Evolutionary conservation across 768 basidiomycete genomes (phyloP), one percentile per base, ranked within the genome.

Genomic region (Gyrodon lividus): DNA sequence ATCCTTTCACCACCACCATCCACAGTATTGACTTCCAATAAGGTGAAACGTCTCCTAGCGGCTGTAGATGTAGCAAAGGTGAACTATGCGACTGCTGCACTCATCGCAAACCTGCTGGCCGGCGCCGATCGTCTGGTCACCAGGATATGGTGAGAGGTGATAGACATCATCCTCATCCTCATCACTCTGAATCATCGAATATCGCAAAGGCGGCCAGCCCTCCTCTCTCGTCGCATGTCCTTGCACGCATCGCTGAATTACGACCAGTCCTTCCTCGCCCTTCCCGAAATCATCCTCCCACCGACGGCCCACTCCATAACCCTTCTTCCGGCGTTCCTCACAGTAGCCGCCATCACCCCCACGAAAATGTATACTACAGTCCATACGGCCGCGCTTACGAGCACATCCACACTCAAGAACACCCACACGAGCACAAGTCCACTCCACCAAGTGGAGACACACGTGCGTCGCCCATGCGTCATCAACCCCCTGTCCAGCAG

Each of bases 211-310:
- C 16, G 12, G 51, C 63, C 43, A 48, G 51, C 52, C 49, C 61
- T 1, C 46, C 64, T 9, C 65, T 70, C 33, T 69, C 78, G 22
- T 70, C 77, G 33, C 78, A 82, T 51, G 78, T 83, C 50, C 69
- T 82, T 12, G 80, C 78, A 7, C 82, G 84, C 51, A 79, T 84
- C 42, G 77, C 83, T 7, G 82, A 84, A 57, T 71, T 85, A 49
- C 82, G 87, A 6, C 84, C 86, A 2, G 83, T 89, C 17, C 79
- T 87, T 31, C 88, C 88, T 5, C 82, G 83, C 9, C 84, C 84
- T 14, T 55, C 73, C 26, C 60, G 63, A 22, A 60, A 46, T 22
- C 28, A 43, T 28, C 34, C 16, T 19, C 23, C 48, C 35, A 50
- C 52, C 37, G 65, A 66, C 26, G 75, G 78, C 4, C 72, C 74